These are phyloP conservation scores for Vanilla planifolia DNA, from an alignment of 106 monocot species.

Conservation along the genomic window DNA sequence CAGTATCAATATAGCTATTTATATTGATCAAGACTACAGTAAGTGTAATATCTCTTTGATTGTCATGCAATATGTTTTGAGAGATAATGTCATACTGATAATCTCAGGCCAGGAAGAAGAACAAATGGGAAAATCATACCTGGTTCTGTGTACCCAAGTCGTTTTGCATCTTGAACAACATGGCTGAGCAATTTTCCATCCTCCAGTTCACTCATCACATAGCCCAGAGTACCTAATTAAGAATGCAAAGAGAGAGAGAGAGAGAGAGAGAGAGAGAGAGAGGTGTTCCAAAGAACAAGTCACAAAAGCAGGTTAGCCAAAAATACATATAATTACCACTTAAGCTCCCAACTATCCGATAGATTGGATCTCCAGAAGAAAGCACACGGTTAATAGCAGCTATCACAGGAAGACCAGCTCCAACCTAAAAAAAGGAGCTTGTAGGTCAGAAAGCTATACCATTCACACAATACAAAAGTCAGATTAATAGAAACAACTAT, in stretches of 20 bases:
- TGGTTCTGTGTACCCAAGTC: constrained; percentile 94
- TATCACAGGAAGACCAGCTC: constrained; percentile 95
- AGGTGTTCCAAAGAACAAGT: not conserved
- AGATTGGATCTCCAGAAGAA: constrained; percentile 81
- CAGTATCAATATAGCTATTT: too few relatives aligned
- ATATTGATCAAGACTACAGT: too few relatives aligned
- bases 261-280: too few relatives aligned
- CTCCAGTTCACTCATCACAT: constrained; percentile 96
- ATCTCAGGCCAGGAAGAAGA: not conserved
- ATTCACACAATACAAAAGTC: not conserved
- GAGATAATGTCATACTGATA: not conserved
- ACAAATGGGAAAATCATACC: constrained; percentile 31
- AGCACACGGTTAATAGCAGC: constrained; percentile 77
- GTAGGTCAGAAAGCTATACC: not conserved
- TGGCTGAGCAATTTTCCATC: constrained; percentile 79
- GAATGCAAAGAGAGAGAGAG: not conserved
- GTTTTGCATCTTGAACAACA: constrained; percentile 81
- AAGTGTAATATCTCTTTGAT: too few relatives aligned
- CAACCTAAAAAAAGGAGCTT: constrained; percentile 54
- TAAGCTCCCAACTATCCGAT: constrained; percentile 81
- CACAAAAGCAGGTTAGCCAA: not conserved
- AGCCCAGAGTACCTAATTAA: constrained; percentile 83
- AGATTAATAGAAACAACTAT: constrained; percentile 3
- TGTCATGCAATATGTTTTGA: not conserved
- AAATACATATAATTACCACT: constrained; percentile 51